A percentile compares a stretch with the other conserved stretches of the same genome.
phyloP scores from a whole-genome alignment of 768 basidiomycete species.

The Mycena haematopus region DNA sequence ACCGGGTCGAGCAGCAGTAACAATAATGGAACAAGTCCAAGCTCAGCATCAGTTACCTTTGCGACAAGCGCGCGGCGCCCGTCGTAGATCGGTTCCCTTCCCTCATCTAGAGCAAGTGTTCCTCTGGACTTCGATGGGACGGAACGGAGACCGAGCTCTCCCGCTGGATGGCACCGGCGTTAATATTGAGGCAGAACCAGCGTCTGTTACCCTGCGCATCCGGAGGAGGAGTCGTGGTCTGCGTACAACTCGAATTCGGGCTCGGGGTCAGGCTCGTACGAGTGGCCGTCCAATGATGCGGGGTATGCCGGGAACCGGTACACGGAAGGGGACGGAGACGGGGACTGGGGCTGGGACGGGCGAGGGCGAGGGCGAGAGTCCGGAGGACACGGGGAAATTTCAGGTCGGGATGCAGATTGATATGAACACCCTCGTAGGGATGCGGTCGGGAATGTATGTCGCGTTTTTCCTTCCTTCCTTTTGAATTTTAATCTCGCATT shows the following conservation, averaged over 20 bases:
- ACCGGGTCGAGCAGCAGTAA: not conserved
- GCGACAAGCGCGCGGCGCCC: constrained; percentile 10
- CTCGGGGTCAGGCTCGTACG: constrained; percentile 7
- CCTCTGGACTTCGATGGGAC: not conserved
- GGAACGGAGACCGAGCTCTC: constrained; percentile 17
- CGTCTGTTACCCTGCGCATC: constrained; percentile 10
- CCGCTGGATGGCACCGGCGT: too few relatives aligned
- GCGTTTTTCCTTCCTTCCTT: too few relatives aligned
- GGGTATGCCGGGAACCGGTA: not conserved
- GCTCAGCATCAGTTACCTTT: constrained; percentile 13
- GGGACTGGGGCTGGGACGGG: too few relatives aligned
- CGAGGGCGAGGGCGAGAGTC: constrained; percentile 6
- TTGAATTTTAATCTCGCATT: not conserved
- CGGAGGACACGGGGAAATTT: constrained; percentile 68
- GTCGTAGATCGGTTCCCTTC: constrained; percentile 7
- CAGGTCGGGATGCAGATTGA: constrained; percentile 71
- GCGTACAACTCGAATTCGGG: constrained; percentile 1
- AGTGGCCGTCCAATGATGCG: too few relatives aligned
- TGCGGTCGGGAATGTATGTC: constrained; percentile 82
- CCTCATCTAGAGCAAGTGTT: not conserved
- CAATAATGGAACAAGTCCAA: not conserved
- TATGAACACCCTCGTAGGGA: constrained; percentile 83
- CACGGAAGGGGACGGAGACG: not conserved
- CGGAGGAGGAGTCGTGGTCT: constrained; percentile 7
- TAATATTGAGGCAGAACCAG: constrained; percentile 6